Base-by-base conservation (phyloP, 495 filamentous ascomycete genomes). In the Lepidopterella palustris region DNA sequence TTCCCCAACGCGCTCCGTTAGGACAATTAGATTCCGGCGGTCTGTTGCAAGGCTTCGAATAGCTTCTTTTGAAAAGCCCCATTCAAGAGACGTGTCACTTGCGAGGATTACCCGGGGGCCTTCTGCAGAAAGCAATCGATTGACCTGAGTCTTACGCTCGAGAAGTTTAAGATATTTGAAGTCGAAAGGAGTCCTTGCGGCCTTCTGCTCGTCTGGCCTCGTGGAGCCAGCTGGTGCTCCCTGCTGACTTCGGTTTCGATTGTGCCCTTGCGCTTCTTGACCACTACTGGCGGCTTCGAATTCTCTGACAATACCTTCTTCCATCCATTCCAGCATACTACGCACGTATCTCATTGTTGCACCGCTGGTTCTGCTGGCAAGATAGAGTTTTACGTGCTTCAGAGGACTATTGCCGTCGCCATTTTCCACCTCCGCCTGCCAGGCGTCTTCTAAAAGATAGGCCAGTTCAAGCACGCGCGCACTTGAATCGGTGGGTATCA, bases 261-360 rank as follows among this genome's bases (percentile, higher is more conserved):
- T 57, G 20, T 65, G 65, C 1, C 57, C 55, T 25, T 63, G 66
- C 4, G 54, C 28, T 27, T 60, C 51, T 39, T 59, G 54, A 31
- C 45, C 55, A n/a, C 66, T 57, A 45, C 28, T 87, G 1, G 86
- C 84, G 1, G 86, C 84, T 72, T 99, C 95, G 57, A 96, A 95
- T 62, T 97, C 91, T 49, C 86, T 82, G 53, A 95, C 82, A 51
- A 99, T 90, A 50, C 81, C 86, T 65, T 96, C 91, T 67, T 97
- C 91, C 90, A 97, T 97, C 93, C 93, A 99, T 71, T 99, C 93
- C 55, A 97, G 74, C 90, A 97, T 96, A 70, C 92, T 97, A 61
- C 90, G 81, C 15, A 92, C 88, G 55, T 95, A 85, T 57, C 87
- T 77, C 85, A 96, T 89, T 1, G 89, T 92, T 24, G 87, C 88